Evolutionary conservation across 2,329 filamentous ascomycete species (phyloP).

Genomic region (Aspergillus floridensis): DNA sequence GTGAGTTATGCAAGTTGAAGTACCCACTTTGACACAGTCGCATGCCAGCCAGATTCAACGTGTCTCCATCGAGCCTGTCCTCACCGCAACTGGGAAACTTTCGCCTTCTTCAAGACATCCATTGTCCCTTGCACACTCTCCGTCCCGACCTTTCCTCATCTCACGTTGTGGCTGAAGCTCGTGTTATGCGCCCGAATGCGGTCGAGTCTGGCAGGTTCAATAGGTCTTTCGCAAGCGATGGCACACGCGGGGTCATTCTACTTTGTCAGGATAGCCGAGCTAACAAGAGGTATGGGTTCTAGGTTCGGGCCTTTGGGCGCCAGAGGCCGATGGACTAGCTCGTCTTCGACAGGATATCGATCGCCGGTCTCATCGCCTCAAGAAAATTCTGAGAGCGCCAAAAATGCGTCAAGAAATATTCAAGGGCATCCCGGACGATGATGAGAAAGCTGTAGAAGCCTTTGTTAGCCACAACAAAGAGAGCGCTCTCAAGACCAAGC

Average conservation of each 20-base stretch:
- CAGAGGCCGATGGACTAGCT: slow-evolving; percentile 64
- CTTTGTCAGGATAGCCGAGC: not conserved
- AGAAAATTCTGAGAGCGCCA: slow-evolving; percentile 61
- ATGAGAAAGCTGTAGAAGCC: slow-evolving; percentile 62
- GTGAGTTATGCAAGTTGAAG: slow-evolving; percentile 45
- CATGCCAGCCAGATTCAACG: not conserved
- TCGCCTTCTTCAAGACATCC: not conserved
- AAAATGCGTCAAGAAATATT: slow-evolving; percentile 65
- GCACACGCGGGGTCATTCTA: not conserved
- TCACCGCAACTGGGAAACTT: not conserved
- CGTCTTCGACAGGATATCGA: slow-evolving; percentile 73
- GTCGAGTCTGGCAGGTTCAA: not conserved
- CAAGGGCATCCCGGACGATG: slow-evolving; percentile 52
- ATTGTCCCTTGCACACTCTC: not conserved
- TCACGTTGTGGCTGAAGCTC: not conserved
- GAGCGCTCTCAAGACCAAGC: slow-evolving; percentile 78
- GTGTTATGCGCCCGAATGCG: not conserved
- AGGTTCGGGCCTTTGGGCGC: slow-evolving; percentile 80
- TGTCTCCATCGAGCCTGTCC: not conserved
- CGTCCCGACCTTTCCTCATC: not conserved
- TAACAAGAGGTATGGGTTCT: slow-evolving; percentile 16
- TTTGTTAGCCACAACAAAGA: slow-evolving; percentile 69
- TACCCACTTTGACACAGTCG: not conserved
- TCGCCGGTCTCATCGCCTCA: slow-evolving; percentile 66
- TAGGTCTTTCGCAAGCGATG: not conserved